Evolutionary conservation across 345 rosid species (phyloP).

Genomic region (Eucalyptus erythrocorys): DNA sequence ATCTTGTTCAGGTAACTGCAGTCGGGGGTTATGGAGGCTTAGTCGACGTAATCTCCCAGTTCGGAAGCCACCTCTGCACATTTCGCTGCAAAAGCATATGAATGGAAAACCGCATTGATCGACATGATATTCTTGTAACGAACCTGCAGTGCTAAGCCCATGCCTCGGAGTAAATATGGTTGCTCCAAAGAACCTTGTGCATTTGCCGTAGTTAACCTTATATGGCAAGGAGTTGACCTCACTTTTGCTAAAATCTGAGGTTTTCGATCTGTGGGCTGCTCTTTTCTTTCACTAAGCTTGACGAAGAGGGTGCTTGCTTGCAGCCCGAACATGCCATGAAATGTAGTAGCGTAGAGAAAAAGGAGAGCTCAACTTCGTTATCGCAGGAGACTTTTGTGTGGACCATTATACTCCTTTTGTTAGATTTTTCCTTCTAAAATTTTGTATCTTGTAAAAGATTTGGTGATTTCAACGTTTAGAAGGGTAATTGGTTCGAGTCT

Average conservation of each 20-base stretch:
- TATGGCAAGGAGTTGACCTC: not conserved
- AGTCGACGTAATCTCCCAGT: slow-evolving; percentile 82
- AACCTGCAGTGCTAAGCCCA: not conserved
- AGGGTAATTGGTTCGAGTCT: not conserved
- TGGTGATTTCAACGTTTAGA: not conserved
- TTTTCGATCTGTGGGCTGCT: not conserved
- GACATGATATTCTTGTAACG: not conserved
- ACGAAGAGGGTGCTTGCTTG: not conserved
- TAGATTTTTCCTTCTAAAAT: not conserved
- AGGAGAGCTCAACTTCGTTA: not conserved
- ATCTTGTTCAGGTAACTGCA: slow-evolving; percentile 42
- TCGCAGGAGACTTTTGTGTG: not conserved
- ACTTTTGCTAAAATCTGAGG: not conserved
- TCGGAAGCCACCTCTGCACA: slow-evolving; percentile 91
- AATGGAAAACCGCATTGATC: not conserved
- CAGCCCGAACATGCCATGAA: not conserved
- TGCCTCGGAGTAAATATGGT: not conserved
- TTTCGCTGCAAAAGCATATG: slow-evolving; percentile 35
- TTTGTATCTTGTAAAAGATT: no score
- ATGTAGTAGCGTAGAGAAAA: not conserved
- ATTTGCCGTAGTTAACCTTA: not conserved
- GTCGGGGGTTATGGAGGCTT: slow-evolving; percentile 92
- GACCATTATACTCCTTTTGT: not conserved
- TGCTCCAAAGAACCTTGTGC: not conserved
- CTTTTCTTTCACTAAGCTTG: not conserved